Percentiles rank a stretch among this genome's conserved stretches.
Conservation (phyloP, 306 rosid species). For the Chamaecrista fasciculata region DNA sequence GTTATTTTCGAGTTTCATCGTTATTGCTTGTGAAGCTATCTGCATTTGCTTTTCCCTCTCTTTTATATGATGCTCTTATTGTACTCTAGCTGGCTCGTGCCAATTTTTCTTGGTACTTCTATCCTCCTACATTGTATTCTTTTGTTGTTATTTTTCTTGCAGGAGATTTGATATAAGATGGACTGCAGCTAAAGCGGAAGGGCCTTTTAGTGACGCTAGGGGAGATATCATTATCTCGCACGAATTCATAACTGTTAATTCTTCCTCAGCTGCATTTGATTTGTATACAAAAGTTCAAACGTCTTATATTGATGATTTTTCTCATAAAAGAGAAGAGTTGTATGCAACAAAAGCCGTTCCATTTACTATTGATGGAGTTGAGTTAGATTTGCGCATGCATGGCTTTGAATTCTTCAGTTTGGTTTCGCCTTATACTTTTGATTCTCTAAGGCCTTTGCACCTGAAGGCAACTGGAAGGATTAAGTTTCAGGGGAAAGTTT, state of each 20-base stretch:
- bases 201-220: constrained; percentile 80
- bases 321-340: constrained; percentile 43
- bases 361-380: constrained; percentile 74
- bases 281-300: constrained; percentile 61
- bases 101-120: background rate
- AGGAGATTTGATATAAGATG: constrained; percentile 87
- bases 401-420: constrained; percentile 79
- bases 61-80: constrained; percentile 23
- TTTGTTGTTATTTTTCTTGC: constrained; percentile 23
- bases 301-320: constrained; percentile 59
- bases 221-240: constrained; percentile 82
- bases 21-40: constrained; percentile 27
- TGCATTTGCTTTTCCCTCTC: constrained; percentile 9
- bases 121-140: constrained; percentile 13
- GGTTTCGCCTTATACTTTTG: constrained; percentile 62
- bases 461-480: constrained; percentile 84
- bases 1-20: constrained; percentile 10
- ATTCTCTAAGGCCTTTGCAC: constrained; percentile 77
- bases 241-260: constrained; percentile 58
- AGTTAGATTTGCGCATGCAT: constrained; percentile 90
- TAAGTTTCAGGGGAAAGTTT: constrained; percentile 79
- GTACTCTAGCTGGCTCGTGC: constrained; percentile 23
- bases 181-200: constrained; percentile 87
- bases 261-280: constrained; percentile 86
- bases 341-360: constrained; percentile 47